These are phyloP conservation scores for Candida corydali DNA, from an alignment of 805 yeast species.

Conservation along the genomic window DNA sequence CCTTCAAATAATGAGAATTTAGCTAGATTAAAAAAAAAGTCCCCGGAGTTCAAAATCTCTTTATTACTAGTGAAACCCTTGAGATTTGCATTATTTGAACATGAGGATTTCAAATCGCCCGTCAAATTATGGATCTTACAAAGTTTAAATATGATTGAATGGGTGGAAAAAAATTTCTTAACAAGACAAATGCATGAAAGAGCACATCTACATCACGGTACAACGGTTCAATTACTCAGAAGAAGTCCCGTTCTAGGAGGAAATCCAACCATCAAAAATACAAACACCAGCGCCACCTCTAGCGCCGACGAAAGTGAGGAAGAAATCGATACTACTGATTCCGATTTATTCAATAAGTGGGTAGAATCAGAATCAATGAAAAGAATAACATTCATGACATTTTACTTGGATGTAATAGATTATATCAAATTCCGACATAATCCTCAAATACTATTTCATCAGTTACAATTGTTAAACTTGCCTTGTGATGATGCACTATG, in stretches of 20 bases:
- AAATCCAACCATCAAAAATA: constrained; percentile 41
- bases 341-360: constrained; percentile 57
- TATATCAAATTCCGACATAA: constrained; percentile 77
- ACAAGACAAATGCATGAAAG: constrained; percentile 72
- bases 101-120: constrained; percentile 73
- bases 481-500: constrained; percentile 42
- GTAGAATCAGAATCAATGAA: constrained; percentile 76
- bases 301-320: constrained; percentile 22
- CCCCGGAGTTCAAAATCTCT: constrained; percentile 41
- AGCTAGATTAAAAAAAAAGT: constrained; percentile 12
- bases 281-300: constrained; percentile 23
- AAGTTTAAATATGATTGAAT: constrained; percentile 67
- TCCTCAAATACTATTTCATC: constrained; percentile 36
- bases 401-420: constrained; percentile 75
- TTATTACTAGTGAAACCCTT: constrained; percentile 51
- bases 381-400: constrained; percentile 75
- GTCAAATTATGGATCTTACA: constrained; percentile 75
- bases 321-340: constrained; percentile 20
- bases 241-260: constrained; percentile 77
- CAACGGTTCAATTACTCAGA: constrained; percentile 72
- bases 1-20: constrained; percentile 8
- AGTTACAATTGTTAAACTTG: constrained; percentile 34
- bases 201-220: constrained; percentile 82
- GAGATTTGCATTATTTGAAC: constrained; percentile 65
- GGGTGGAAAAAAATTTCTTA: constrained; percentile 72